Evolutionary conservation across 176 grass and related monocot species (phyloP).

Genomic region (Hordeum vulgare): DNA sequence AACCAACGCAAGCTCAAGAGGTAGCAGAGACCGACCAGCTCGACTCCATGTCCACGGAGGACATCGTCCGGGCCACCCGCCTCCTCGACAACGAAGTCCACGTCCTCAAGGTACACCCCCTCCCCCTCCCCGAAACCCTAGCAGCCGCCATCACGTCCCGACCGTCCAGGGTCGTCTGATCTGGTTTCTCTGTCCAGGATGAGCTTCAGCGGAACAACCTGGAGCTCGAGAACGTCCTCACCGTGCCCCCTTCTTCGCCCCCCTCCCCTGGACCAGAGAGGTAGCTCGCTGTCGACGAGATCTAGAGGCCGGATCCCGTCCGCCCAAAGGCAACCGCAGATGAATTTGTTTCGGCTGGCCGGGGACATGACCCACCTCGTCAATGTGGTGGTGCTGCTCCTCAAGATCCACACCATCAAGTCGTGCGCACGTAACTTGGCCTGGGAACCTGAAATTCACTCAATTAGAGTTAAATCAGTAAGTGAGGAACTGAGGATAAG

Average conservation of each 20-base stretch:
- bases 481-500: accelerated
- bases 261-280: neutral
- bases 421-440: constrained; percentile 66
- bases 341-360: constrained; percentile 76
- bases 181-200: constrained; percentile 24
- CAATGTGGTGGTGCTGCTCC: constrained; percentile 93
- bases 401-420: constrained; percentile 99
- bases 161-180: neutral
- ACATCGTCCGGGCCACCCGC: constrained; percentile 46
- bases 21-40: constrained; percentile 81
- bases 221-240: constrained; percentile 52
- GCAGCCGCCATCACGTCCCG: neutral
- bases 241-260: neutral
- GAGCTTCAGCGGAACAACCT: constrained; percentile 70
- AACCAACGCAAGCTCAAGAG: too few species aligned
- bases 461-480: neutral
- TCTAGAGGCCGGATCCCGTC: neutral
- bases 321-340: constrained; percentile 22
- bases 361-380: constrained; percentile 97
- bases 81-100: constrained; percentile 86
- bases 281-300: neutral
- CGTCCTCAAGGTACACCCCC: constrained; percentile 48
- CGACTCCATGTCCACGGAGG: constrained; percentile 65
- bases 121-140: constrained; percentile 17
- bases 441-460: neutral